phyloP scores from a whole-genome alignment of 768 basidiomycete species.

The Dentipellis fragilis region DNA sequence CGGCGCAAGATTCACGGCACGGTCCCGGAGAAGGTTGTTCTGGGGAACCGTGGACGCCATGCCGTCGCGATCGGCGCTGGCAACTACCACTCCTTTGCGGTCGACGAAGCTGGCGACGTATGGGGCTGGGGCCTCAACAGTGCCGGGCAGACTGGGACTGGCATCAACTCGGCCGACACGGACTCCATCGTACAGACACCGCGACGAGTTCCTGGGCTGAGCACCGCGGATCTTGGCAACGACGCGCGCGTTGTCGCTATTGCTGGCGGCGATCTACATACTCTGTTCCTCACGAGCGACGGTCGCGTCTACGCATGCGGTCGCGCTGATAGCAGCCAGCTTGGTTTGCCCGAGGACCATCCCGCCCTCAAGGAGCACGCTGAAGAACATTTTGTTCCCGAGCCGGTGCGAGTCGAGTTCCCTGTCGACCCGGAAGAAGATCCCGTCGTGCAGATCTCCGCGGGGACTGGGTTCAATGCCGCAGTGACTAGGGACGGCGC shows the following conservation, averaged over 20 bases:
- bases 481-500: conserved; percentile 60
- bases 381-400: conserved; percentile 43
- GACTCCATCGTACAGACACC: conserved; percentile 55
- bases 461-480: conserved; percentile 65
- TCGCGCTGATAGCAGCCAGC: conserved; percentile 72
- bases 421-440: conserved; percentile 42
- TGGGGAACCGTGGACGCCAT: conserved; percentile 57
- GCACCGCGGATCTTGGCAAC: conserved; percentile 48
- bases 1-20: conserved; percentile 86
- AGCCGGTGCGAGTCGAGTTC: conserved; percentile 59
- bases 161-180: conserved; percentile 29
- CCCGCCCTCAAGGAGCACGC: conserved; percentile 41
- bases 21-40: conserved; percentile 73
- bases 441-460: conserved; percentile 53
- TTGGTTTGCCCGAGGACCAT: conserved; percentile 70
- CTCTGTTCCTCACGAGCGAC: conserved; percentile 74
- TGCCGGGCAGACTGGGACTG: conserved; percentile 74
- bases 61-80: conserved; percentile 73
- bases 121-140: conserved; percentile 97
- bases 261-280: conserved; percentile 79
- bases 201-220: conserved; percentile 51
- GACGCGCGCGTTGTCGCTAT: conserved; percentile 58
- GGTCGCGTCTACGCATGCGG: conserved; percentile 87
- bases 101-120: conserved; percentile 72
- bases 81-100: conserved; percentile 81